These are phyloP conservation scores for Cytospora schulzeri DNA, from an alignment of 2,329 filamentous ascomycete genomes.

Conservation along the genomic window DNA sequence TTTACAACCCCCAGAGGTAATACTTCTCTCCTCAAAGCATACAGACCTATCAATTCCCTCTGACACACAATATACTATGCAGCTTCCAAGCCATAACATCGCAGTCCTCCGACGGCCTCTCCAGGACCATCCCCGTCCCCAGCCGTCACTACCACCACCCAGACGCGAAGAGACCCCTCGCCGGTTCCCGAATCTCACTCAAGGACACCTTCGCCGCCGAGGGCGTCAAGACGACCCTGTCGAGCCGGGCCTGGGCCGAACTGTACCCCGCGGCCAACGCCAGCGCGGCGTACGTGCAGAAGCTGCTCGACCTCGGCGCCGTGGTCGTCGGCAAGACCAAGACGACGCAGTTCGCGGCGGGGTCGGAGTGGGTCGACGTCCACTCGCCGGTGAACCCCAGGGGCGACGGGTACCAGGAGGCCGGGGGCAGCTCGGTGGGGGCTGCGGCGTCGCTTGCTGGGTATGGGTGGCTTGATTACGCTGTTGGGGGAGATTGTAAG, in stretches of 20 bases:
- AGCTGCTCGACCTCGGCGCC: slow-evolving; percentile 62
- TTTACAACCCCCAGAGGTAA: slow-evolving; percentile 28
- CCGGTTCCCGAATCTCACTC: slow-evolving; percentile 41
- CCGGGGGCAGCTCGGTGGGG: slow-evolving; percentile 30
- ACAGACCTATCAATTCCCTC: background rate
- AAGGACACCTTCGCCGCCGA: slow-evolving; percentile 39
- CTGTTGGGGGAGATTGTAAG: slow-evolving; percentile 35
- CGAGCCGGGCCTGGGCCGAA: slow-evolving; percentile 60
- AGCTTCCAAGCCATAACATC: slow-evolving; percentile 39
- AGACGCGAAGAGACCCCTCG: slow-evolving; percentile 36
- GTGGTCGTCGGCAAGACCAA: slow-evolving; percentile 57
- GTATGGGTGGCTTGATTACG: slow-evolving; percentile 33
- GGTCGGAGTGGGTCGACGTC: slow-evolving; percentile 31
- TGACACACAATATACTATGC: background rate
- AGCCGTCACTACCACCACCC: slow-evolving; percentile 23
- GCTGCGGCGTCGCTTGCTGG: slow-evolving; percentile 30
- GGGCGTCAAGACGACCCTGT: slow-evolving; percentile 59
- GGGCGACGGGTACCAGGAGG: slow-evolving; percentile 34
- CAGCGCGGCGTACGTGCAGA: slow-evolving; percentile 55
- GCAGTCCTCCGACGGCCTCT: slow-evolving; percentile 33
- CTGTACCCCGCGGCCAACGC: slow-evolving; percentile 49
- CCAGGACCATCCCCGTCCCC: slow-evolving; percentile 30
- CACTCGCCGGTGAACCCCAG: slow-evolving; percentile 36
- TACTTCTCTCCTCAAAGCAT: background rate
- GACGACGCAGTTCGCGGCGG: slow-evolving; percentile 45